Percentiles rank a stretch among this genome's conserved stretches.
These are phyloP conservation scores for Irineochytrium annulatum DNA, from an alignment of 192 early-diverging fungal genomes.

Conservation along the genomic window DNA sequence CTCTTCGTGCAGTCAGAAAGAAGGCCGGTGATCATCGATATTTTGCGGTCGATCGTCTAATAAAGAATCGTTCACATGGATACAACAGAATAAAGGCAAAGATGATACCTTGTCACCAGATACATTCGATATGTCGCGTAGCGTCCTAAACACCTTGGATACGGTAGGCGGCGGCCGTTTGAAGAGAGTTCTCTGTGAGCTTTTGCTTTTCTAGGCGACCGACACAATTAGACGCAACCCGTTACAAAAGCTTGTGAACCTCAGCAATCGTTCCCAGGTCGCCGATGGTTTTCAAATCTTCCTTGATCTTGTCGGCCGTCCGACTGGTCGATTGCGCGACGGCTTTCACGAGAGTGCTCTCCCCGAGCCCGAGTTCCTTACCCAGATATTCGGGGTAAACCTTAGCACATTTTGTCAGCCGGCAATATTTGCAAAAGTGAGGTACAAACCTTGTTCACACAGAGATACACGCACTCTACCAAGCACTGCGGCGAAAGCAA, in stretches of 20 bases:
- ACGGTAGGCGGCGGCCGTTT: constrained; percentile 76
- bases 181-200: constrained; percentile 81
- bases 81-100: too few relatives aligned
- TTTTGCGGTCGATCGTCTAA: too few relatives aligned
- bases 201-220: constrained; percentile 50
- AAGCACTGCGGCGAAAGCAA: constrained; percentile 59
- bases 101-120: too few relatives aligned
- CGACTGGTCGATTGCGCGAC: constrained; percentile 87
- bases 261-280: constrained; percentile 90
- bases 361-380: constrained; percentile 93
- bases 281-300: constrained; percentile 70
- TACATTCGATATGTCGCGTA: constrained; percentile 82
- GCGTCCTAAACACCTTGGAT: constrained; percentile 73
- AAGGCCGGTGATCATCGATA: constrained; percentile 72
- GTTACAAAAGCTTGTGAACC: constrained; percentile 28
- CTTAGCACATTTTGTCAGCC: constrained; percentile 36
- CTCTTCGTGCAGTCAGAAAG: constrained; percentile 69
- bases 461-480: constrained; percentile 79
- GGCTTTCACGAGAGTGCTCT: constrained; percentile 87
- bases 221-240: neutral
- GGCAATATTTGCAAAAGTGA: neutral
- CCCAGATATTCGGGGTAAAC: constrained; percentile 92
- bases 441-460: constrained; percentile 72
- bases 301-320: constrained; percentile 68
- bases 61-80: too few relatives aligned